phyloP scores from a whole-genome alignment of 371 early-diverging fungal genomes.

The Mucor lusitanicus region DNA sequence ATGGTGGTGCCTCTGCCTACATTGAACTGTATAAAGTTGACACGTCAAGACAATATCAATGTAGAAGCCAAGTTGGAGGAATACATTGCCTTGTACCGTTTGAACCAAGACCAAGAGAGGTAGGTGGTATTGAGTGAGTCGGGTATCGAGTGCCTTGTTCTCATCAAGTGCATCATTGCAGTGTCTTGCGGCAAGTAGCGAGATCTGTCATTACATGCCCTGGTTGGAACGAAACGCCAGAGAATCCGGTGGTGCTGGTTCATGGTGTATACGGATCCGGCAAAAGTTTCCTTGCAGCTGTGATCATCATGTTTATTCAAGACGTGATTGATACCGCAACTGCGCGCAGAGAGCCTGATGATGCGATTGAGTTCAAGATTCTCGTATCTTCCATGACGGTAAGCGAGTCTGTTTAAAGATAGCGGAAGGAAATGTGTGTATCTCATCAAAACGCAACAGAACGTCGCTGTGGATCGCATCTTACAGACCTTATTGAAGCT shows the following conservation, averaged over 20 bases:
- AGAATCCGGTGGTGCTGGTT: slow-evolving; percentile 47
- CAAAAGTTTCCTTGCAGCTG: slow-evolving; percentile 79
- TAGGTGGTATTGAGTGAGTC: not conserved
- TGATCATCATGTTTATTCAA: slow-evolving; percentile 75
- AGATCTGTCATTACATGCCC: slow-evolving; percentile 53
- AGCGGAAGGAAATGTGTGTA: no score
- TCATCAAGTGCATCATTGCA: not conserved
- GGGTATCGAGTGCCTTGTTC: not conserved
- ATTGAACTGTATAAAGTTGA: slow-evolving; percentile 34
- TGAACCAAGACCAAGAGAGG: slow-evolving; percentile 71
- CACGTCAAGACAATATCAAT: slow-evolving; percentile 46
- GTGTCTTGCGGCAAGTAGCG: slow-evolving; percentile 61
- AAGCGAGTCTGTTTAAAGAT: no score
- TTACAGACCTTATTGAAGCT: slow-evolving; percentile 67
- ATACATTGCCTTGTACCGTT: slow-evolving; percentile 35
- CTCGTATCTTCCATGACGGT: slow-evolving; percentile 70
- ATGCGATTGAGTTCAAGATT: slow-evolving; percentile 49
- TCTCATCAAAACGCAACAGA: slow-evolving; percentile 21
- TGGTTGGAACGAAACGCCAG: slow-evolving; percentile 44
- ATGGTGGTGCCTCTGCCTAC: slow-evolving; percentile 16
- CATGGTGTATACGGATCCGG: slow-evolving; percentile 82
- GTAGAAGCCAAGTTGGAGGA: slow-evolving; percentile 42
- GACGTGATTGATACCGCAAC: slow-evolving; percentile 52
- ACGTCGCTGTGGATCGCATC: slow-evolving; percentile 92
- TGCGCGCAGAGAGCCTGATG: slow-evolving; percentile 36